Evolutionary conservation across 345 rosid species (phyloP).

Genomic region (Gossypium herbaceum): DNA sequence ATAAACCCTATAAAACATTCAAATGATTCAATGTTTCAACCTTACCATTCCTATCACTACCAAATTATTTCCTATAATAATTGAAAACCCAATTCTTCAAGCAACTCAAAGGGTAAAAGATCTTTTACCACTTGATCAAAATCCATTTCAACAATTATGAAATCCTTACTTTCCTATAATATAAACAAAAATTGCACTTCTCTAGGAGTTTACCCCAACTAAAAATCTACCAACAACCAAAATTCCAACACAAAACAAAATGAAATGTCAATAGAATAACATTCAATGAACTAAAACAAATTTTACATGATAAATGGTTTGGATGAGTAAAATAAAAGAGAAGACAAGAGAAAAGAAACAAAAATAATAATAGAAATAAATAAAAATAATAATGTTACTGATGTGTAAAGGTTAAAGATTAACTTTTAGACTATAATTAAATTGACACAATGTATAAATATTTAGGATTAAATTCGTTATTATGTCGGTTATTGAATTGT

Average conservation of each 20-base stretch:
- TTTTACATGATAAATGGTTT: neutral
- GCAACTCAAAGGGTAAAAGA: neutral
- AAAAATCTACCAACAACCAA: neutral
- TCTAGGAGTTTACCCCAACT: neutral
- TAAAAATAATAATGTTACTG: too few species aligned
- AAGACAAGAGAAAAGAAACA: too few species aligned
- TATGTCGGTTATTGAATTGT: too few species aligned
- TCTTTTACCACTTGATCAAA: neutral
- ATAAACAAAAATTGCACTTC: neutral
- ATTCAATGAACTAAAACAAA: neutral
- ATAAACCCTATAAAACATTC: neutral
- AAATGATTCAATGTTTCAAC: neutral
- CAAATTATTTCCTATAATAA: neutral
- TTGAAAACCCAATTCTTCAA: neutral
- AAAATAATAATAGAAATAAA: too few species aligned
- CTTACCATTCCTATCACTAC: neutral
- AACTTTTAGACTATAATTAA: too few species aligned
- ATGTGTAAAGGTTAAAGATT: too few species aligned
- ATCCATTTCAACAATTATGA: neutral
- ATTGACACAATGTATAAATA: too few species aligned
- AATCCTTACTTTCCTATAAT: neutral
- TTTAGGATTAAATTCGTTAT: too few species aligned
- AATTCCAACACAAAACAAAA: neutral
- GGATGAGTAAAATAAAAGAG: too few species aligned
- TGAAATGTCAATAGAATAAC: neutral